Evolutionary conservation across 169 alveolate species (phyloP).

Genomic region (Eimeria necatrix): DNA sequence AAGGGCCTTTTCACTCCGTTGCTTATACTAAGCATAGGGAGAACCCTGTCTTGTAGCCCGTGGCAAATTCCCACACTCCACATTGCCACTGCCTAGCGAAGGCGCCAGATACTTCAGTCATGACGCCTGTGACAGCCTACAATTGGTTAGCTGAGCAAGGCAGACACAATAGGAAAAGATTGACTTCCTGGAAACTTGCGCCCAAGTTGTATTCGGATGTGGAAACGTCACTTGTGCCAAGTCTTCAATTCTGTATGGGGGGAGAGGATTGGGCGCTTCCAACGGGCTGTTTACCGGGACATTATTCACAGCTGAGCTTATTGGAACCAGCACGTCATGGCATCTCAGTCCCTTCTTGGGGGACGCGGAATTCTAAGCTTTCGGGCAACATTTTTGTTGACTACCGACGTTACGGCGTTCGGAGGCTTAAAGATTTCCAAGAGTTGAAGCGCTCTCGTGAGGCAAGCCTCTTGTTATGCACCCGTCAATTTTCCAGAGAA

Average conservation of each 20-base stretch:
- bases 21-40: neutral
- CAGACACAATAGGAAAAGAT: neutral
- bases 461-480: constrained; percentile 38
- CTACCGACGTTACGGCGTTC: constrained; percentile 57
- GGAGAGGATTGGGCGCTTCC: neutral
- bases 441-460: constrained; percentile 64
- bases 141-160: neutral
- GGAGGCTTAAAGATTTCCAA: constrained; percentile 30
- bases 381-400: constrained; percentile 65
- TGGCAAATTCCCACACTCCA: neutral
- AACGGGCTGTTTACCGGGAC: neutral
- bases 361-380: constrained; percentile 2
- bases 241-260: constrained; percentile 69
- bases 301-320: neutral
- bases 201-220: constrained; percentile 33
- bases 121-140: neutral
- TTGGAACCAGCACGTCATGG: neutral
- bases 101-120: neutral
- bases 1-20: no score
- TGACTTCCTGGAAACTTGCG: neutral
- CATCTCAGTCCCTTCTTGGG: neutral
- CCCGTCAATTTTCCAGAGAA: neutral
- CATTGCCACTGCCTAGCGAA: neutral
- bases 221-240: constrained; percentile 57
- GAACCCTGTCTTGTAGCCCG: neutral